Evolutionary conservation across 2,329 filamentous ascomycete species (phyloP).

Genomic region (Pseudocercospora ulei): DNA sequence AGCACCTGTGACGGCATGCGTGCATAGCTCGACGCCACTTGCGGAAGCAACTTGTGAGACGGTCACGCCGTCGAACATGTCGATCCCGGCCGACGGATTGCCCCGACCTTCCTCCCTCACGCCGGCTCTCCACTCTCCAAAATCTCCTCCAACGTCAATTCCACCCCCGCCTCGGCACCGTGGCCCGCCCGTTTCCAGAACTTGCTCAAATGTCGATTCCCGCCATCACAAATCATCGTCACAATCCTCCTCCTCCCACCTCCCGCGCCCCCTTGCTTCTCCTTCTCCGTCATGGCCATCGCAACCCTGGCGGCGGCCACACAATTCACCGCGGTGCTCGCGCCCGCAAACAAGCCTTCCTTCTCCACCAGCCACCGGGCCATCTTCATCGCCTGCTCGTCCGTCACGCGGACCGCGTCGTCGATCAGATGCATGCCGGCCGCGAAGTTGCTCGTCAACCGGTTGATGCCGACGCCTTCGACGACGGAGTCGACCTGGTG

Average conservation of each 20-base stretch:
- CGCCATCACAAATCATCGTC: constrained; percentile 69
- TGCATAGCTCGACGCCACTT: too few species aligned
- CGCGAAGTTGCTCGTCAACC: constrained; percentile 88
- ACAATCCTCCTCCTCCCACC: constrained; percentile 52
- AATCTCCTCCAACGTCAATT: constrained; percentile 49
- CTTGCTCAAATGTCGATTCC: constrained; percentile 71
- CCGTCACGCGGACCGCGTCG: constrained; percentile 78
- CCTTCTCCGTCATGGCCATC: neutral
- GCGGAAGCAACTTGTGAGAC: too few species aligned
- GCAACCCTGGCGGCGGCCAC: constrained; percentile 65
- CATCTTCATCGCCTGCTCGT: constrained; percentile 84
- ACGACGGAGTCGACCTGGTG: constrained; percentile 93
- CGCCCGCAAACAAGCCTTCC: constrained; percentile 88
- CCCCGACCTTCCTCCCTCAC: too few species aligned
- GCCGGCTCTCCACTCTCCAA: constrained; percentile 34
- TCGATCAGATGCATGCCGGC: constrained; percentile 76
- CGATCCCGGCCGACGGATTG: too few species aligned
- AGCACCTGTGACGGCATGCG: too few species aligned
- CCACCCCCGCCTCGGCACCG: constrained; percentile 46
- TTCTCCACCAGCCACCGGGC: constrained; percentile 93
- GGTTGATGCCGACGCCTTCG: constrained; percentile 90
- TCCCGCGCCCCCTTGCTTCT: constrained; percentile 49
- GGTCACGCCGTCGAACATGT: too few species aligned
- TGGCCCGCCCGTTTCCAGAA: constrained; percentile 69
- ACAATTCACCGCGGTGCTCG: constrained; percentile 95